Percentiles rank a stretch among this genome's conserved stretches.
Evolutionary conservation across 2,329 filamentous ascomycete genomes (phyloP).

Genomic region (Epichloe elymi): DNA sequence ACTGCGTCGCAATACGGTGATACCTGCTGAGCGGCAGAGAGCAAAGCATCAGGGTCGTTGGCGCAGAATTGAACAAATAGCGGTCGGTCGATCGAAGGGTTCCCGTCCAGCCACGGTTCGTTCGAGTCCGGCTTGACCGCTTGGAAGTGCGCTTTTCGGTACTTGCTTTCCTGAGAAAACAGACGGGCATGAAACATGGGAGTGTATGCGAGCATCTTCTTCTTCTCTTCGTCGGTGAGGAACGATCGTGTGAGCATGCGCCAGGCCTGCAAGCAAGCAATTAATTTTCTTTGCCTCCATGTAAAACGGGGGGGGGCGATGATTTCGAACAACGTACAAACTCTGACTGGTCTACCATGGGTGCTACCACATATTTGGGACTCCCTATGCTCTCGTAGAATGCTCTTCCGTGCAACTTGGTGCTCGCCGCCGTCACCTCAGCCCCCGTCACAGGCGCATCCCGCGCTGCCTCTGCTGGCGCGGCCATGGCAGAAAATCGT

Average conservation of each 20-base stretch:
- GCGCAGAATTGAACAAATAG: constrained; percentile 96
- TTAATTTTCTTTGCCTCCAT: background rate
- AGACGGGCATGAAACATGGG: constrained; percentile 94
- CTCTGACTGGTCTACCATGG: constrained; percentile 98
- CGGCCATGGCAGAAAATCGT: constrained; percentile 20
- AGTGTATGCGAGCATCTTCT: constrained; percentile 70
- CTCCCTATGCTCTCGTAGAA: constrained; percentile 94
- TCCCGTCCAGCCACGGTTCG: constrained; percentile 65
- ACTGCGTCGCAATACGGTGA: constrained; percentile 88
- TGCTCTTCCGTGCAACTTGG: constrained; percentile 67
- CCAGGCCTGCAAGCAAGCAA: constrained; percentile 60
- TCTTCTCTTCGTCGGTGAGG: constrained; percentile 51
- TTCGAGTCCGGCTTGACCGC: constrained; percentile 31
- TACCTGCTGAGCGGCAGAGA: constrained; percentile 65
- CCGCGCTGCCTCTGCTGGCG: constrained; percentile 9
- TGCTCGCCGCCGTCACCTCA: constrained; percentile 22
- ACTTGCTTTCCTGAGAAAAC: constrained; percentile 63
- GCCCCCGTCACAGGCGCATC: constrained; percentile 6
- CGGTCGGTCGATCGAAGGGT: constrained; percentile 70
- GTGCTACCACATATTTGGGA: constrained; percentile 80
- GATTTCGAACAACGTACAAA: constrained; percentile 54
- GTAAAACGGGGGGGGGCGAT: background rate
- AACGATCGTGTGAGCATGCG: constrained; percentile 92
- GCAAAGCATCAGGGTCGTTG: constrained; percentile 67
- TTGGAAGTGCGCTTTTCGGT: constrained; percentile 72